These are phyloP conservation scores for Leccinum pallidistipes DNA, from an alignment of 1,284 basidiomycete genomes.

Conservation along the genomic window DNA sequence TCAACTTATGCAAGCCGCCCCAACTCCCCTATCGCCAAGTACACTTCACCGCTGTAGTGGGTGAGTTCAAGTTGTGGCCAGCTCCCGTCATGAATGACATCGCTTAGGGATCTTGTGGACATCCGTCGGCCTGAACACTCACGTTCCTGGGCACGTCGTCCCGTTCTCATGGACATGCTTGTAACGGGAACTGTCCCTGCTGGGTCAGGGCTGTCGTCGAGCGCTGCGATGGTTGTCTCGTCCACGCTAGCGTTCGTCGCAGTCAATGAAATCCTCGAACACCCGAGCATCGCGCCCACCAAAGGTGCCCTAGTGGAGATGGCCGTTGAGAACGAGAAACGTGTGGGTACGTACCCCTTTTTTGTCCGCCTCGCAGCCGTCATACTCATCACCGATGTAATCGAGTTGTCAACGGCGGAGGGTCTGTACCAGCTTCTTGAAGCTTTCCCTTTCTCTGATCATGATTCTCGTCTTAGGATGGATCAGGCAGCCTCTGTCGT, in stretches of 20 bases:
- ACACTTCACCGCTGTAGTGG: too few relatives aligned
- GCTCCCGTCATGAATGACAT: too few relatives aligned
- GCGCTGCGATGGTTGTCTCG: constrained; percentile 84
- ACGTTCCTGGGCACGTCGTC: constrained; percentile 21
- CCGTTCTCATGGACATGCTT: constrained; percentile 65
- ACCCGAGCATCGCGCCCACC: constrained; percentile 33
- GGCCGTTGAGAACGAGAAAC: constrained; percentile 80
- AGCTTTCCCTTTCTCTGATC: neutral
- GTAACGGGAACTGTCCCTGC: constrained; percentile 80
- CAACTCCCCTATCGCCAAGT: too few relatives aligned
- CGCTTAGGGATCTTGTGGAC: too few relatives aligned
- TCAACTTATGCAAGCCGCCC: too few relatives aligned
- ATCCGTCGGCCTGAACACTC: too few relatives aligned
- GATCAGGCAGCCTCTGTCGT: constrained; percentile 86
- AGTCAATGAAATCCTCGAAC: constrained; percentile 64
- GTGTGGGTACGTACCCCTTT: constrained; percentile 55
- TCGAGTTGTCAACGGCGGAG: constrained; percentile 68
- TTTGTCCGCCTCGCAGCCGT: constrained; percentile 5
- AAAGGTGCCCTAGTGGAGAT: constrained; percentile 77
- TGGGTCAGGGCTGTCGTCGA: constrained; percentile 81
- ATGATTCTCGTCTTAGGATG: constrained; percentile 48
- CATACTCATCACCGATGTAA: neutral
- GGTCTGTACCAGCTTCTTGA: constrained; percentile 43
- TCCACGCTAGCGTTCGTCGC: constrained; percentile 78
- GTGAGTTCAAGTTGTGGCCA: too few relatives aligned